Percentiles rank a stretch among this genome's conserved stretches.
phyloP scores from a whole-genome alignment of 345 rosid genomes.

The Eucalyptus curtisii region DNA sequence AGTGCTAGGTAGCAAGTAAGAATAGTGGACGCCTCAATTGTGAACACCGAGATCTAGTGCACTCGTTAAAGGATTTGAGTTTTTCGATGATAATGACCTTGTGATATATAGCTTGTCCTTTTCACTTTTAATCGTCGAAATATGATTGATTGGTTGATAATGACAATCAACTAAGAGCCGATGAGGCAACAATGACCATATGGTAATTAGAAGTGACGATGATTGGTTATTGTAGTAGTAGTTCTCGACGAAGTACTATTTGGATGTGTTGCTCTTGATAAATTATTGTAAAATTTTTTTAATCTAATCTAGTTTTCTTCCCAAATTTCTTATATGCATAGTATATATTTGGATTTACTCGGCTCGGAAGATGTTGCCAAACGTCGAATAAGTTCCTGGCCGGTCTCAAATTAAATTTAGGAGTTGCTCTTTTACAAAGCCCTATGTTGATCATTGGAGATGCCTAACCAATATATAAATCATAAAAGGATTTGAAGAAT shows the following conservation, averaged over 20 bases:
- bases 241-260: fast-evolving
- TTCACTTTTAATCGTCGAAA: background rate
- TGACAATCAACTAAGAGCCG: background rate
- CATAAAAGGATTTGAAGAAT: background rate
- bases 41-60: background rate
- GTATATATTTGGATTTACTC: background rate
- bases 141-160: background rate
- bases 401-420: background rate
- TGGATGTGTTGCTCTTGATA: background rate
- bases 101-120: fast-evolving
- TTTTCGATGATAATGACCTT: fast-evolving
- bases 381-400: background rate
- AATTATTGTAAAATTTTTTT: background rate
- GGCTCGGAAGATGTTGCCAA: background rate
- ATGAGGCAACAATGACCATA: fast-evolving
- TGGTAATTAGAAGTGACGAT: fast-evolving
- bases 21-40: background rate
- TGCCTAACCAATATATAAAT: background rate
- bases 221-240: fast-evolving
- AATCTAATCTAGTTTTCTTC: background rate
- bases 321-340: background rate
- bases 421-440: background rate
- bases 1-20: background rate
- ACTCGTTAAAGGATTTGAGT: background rate
- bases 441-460: background rate